phyloP scores from a whole-genome alignment of 345 rosid species.

The Eucalyptus erythrocorys region DNA sequence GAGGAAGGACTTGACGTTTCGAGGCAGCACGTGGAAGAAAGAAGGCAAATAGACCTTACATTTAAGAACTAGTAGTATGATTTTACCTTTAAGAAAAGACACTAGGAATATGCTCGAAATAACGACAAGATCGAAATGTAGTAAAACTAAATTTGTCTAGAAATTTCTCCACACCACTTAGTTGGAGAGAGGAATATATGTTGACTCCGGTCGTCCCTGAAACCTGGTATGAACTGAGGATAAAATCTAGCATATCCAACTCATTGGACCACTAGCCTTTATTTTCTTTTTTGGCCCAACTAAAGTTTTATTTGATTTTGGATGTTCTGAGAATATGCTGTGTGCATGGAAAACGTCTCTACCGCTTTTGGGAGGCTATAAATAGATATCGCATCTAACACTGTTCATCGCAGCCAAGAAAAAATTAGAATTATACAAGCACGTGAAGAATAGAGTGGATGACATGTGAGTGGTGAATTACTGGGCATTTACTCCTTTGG shows the following conservation, averaged over 20 bases:
- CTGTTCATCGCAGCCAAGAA: not conserved
- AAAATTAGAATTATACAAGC: not conserved
- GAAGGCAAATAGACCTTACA: too few relatives aligned
- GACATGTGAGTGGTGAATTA: not conserved
- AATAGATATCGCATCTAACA: not conserved
- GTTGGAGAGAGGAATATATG: not conserved
- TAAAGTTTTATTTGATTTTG: not conserved
- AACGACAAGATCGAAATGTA: not conserved
- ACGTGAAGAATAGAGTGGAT: not conserved
- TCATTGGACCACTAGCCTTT: not conserved
- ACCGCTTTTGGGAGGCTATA: not conserved
- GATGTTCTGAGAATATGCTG: not conserved
- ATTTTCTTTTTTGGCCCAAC: not conserved
- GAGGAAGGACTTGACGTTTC: too few relatives aligned
- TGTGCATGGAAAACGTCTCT: not conserved
- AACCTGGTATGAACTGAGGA: not conserved
- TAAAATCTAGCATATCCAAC: not conserved
- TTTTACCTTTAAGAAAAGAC: too few relatives aligned
- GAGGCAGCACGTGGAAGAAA: too few relatives aligned
- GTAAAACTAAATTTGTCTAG: not conserved
- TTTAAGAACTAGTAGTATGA: too few relatives aligned
- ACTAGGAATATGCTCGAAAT: too few relatives aligned
- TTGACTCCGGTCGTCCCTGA: not conserved
- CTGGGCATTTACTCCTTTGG: constrained; percentile 22
- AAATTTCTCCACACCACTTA: not conserved